These are phyloP conservation scores for Amanita pallidorosea DNA, from an alignment of 768 basidiomycete genomes.

Conservation along the genomic window DNA sequence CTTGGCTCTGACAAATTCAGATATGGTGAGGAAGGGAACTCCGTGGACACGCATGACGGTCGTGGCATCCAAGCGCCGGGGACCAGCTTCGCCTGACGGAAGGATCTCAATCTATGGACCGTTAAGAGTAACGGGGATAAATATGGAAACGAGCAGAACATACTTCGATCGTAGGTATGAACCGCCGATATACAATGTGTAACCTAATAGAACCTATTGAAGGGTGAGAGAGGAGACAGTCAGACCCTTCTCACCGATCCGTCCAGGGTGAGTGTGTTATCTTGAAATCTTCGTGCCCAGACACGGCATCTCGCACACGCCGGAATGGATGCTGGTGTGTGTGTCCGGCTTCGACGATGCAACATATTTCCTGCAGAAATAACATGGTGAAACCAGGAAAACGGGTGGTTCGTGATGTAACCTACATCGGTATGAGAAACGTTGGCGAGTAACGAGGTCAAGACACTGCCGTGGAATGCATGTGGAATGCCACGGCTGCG, in stretches of 20 bases:
- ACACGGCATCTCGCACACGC: conserved; percentile 66
- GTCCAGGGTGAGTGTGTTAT: conserved; percentile 77
- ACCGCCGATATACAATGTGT: conserved; percentile 63
- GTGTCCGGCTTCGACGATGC: conserved; percentile 71
- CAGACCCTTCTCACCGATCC: conserved; percentile 44
- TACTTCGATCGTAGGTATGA: conserved; percentile 73
- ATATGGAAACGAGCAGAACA: conserved; percentile 9
- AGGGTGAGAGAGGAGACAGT: conserved; percentile 3
- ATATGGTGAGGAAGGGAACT: conserved; percentile 74
- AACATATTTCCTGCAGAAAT: conserved; percentile 60
- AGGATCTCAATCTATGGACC: conserved; percentile 65
- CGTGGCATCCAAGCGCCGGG: conserved; percentile 56
- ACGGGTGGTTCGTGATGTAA: conserved; percentile 8
- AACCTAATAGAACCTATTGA: conserved; percentile 31
- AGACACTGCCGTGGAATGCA: conserved; percentile 70
- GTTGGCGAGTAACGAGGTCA: conserved; percentile 61
- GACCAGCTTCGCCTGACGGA: conserved; percentile 73
- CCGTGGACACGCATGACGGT: conserved; percentile 61
- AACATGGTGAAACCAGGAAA: conserved; percentile 1
- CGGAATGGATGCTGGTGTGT: conserved; percentile 61
- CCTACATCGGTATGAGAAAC: conserved; percentile 56
- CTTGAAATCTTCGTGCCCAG: conserved; percentile 53
- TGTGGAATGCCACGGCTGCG: conserved; percentile 50
- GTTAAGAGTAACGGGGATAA: not conserved
- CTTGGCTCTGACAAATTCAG: conserved; percentile 81